These are phyloP conservation scores for Tephrocybe rancida DNA, from an alignment of 768 basidiomycete species.

Conservation along the genomic window DNA sequence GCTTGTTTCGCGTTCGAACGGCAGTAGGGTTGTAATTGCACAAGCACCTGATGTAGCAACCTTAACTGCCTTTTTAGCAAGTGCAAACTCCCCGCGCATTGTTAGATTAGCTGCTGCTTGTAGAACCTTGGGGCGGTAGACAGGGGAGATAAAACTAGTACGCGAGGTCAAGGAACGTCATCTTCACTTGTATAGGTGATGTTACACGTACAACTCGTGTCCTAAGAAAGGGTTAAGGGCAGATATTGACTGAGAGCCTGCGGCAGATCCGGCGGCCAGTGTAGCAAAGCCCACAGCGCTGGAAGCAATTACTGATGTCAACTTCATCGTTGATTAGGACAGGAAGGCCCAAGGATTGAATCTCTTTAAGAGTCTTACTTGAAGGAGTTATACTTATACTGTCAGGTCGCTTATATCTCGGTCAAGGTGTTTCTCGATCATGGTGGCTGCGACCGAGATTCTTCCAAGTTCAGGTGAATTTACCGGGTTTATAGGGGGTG, in stretches of 20 bases:
- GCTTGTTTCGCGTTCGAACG: too few relatives aligned
- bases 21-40: neutral
- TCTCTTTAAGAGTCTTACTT: too few relatives aligned
- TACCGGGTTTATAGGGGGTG: too few relatives aligned
- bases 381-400: too few relatives aligned
- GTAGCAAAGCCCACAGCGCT: neutral
- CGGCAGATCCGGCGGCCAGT: neutral
- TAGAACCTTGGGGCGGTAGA: slow-evolving; percentile 1
- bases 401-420: too few relatives aligned
- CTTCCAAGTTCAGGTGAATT: too few relatives aligned
- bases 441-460: too few relatives aligned
- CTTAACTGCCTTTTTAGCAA: slow-evolving; percentile 2
- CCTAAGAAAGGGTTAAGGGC: slow-evolving; percentile 2
- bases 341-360: neutral
- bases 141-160: neutral
- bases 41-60: neutral
- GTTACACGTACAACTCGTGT: slow-evolving; percentile 1
- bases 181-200: neutral
- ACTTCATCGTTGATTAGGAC: neutral
- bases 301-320: neutral
- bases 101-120: slow-evolving; percentile 1
- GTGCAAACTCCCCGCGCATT: slow-evolving; percentile 1
- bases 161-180: neutral
- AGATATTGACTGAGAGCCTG: neutral
- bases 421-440: too few relatives aligned